A percentile compares a stretch with the other conserved stretches of the same genome.
Conservation (phyloP, 257 asterid species). For the Ilex aquifolium region DNA sequence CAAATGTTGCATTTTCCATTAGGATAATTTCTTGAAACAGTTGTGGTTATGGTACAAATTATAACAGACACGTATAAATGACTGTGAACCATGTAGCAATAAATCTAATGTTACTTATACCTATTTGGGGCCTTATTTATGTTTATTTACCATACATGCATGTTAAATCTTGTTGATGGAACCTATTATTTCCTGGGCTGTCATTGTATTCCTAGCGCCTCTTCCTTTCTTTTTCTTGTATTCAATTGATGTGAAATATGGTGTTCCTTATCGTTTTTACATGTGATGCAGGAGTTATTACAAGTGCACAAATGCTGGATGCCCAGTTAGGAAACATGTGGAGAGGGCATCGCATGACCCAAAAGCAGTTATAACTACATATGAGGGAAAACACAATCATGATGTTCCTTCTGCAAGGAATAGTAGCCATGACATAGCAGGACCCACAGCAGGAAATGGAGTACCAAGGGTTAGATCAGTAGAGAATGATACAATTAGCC, state of each 20-base stretch:
- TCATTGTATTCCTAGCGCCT: too few relatives aligned
- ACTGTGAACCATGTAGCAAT: too few relatives aligned
- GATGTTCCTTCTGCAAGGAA: conserved; percentile 72
- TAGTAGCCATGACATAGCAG: conserved; percentile 62
- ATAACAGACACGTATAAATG: too few relatives aligned
- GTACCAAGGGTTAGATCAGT: conserved; percentile 39
- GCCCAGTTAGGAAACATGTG: conserved; percentile 95
- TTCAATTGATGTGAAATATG: conserved; percentile 4
- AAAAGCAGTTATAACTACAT: conserved; percentile 92
- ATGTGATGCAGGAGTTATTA: conserved; percentile 80
- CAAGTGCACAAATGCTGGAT: conserved; percentile 85
- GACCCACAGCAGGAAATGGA: conserved; percentile 31
- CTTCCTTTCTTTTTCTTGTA: background rate
- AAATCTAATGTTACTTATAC: too few relatives aligned
- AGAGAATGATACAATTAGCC: conserved; percentile 55
- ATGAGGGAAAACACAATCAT: conserved; percentile 96
- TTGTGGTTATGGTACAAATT: too few relatives aligned
- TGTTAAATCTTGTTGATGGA: too few relatives aligned
- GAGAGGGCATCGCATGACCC: conserved; percentile 98
- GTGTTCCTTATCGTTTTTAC: background rate
- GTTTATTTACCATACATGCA: too few relatives aligned
- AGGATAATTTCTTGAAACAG: too few relatives aligned
- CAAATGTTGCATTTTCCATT: too few relatives aligned
- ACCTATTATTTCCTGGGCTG: too few relatives aligned
- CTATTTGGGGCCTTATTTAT: too few relatives aligned